Evolutionary conservation across 345 rosid species (phyloP).

Genomic region (Clarkia xantiana): DNA sequence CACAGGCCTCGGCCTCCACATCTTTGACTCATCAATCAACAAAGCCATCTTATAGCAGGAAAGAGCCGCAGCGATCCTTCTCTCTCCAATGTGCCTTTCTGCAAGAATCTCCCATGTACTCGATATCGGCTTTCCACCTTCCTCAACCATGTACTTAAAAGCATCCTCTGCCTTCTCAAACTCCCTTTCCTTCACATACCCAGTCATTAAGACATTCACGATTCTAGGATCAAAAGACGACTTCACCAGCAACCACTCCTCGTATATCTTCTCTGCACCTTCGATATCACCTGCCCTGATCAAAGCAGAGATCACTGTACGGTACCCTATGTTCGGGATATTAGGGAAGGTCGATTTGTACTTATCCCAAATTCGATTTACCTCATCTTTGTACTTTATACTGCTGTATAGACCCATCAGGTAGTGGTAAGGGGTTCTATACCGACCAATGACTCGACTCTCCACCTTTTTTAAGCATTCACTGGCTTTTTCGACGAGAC

Average conservation of each 20-base stretch:
- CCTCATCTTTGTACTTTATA: constrained; percentile 54
- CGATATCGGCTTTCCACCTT: constrained; percentile 69
- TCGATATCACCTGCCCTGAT: constrained; percentile 52
- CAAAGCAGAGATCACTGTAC: constrained; percentile 63
- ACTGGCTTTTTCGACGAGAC: constrained; percentile 58
- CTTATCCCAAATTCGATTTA: constrained; percentile 58
- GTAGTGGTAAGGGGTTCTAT: constrained; percentile 78
- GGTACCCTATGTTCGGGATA: constrained; percentile 74
- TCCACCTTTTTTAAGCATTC: constrained; percentile 68
- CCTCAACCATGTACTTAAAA: constrained; percentile 46
- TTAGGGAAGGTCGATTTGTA: constrained; percentile 69
- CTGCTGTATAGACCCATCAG: constrained; percentile 70
- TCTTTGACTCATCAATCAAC: constrained; percentile 29
- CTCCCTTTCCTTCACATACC: constrained; percentile 46
- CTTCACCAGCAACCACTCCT: constrained; percentile 65
- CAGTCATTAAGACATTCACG: constrained; percentile 55
- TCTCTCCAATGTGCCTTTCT: constrained; percentile 46
- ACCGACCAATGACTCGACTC: constrained; percentile 67
- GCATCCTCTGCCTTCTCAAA: constrained; percentile 44
- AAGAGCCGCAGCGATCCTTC: constrained; percentile 39
- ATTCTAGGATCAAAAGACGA: constrained; percentile 72
- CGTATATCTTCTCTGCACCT: constrained; percentile 58
- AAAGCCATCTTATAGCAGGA: constrained; percentile 57
- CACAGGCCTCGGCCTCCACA: constrained; percentile 63
- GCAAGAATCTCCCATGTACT: constrained; percentile 83